Evolutionary conservation across 371 early-diverging fungal species (phyloP).

Genomic region (Actinomortierella ambigua): DNA sequence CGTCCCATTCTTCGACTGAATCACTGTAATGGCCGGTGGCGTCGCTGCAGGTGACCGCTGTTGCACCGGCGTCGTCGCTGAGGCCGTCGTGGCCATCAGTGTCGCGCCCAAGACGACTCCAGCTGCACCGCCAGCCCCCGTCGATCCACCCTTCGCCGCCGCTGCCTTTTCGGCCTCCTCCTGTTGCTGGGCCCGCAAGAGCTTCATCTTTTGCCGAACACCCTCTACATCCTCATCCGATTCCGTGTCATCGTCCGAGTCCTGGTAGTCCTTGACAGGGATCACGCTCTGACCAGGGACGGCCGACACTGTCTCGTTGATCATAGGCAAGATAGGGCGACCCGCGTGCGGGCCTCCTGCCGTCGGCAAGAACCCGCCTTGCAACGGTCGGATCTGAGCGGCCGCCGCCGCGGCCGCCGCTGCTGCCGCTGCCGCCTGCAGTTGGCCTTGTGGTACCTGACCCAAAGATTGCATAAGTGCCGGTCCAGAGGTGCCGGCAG

Average conservation of each 20-base stretch:
- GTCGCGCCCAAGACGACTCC: too few relatives aligned
- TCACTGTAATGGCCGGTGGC: too few relatives aligned
- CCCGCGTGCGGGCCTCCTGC: conserved; percentile 40
- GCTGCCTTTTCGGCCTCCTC: conserved; percentile 30
- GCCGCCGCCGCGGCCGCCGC: conserved; percentile 6
- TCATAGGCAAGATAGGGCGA: conserved; percentile 40
- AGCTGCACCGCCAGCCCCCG: background rate
- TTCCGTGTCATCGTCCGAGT: conserved; percentile 48
- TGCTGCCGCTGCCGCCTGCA: conserved; percentile 9
- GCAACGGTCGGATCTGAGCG: conserved; percentile 36
- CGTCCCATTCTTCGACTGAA: too few relatives aligned
- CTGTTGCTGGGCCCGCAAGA: conserved; percentile 31
- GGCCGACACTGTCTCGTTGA: conserved; percentile 46
- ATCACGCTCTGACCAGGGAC: conserved; percentile 47
- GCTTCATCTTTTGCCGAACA: conserved; percentile 45
- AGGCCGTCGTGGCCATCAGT: too few relatives aligned
- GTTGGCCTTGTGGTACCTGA: conserved; percentile 29
- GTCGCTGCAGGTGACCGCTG: too few relatives aligned
- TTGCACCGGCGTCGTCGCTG: too few relatives aligned
- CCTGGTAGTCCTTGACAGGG: conserved; percentile 44
- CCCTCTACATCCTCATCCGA: conserved; percentile 49
- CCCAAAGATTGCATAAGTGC: conserved; percentile 28
- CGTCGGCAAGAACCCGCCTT: conserved; percentile 43
- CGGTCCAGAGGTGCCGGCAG: background rate
- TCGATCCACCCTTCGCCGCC: background rate